phyloP scores from a whole-genome alignment of 805 yeast genomes.

The Starmerella floris region DNA sequence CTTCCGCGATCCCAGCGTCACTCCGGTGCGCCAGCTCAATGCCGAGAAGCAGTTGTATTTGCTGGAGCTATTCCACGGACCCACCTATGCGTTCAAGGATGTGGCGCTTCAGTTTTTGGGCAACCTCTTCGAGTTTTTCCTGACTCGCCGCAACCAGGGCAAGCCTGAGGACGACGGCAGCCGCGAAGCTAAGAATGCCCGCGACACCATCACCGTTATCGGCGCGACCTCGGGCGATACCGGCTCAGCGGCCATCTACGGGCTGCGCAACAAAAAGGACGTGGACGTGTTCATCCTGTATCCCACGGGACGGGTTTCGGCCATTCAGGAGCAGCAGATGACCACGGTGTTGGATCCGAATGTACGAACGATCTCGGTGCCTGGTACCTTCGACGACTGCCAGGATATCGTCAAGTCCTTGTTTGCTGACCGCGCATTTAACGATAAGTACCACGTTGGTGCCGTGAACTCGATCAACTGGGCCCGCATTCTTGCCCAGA shows the following conservation, averaged over 20 bases:
- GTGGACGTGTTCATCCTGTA: constrained; percentile 93
- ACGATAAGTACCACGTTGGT: constrained; percentile 81
- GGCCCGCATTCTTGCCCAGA: constrained; percentile 97
- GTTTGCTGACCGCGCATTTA: constrained; percentile 81
- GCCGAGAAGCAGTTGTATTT: constrained; percentile 50
- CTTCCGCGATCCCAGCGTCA: constrained; percentile 74
- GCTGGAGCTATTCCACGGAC: constrained; percentile 94
- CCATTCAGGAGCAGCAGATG: constrained; percentile 97
- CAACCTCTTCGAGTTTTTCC: constrained; percentile 84
- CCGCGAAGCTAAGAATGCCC: constrained; percentile 35
- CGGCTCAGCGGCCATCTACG: constrained; percentile 98
- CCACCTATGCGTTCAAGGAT: constrained; percentile 97
- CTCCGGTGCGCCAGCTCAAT: constrained; percentile 58
- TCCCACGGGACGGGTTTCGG: constrained; percentile 95
- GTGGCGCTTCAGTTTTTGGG: constrained; percentile 98
- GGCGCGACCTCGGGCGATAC: constrained; percentile 99
- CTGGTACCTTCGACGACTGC: constrained; percentile 96
- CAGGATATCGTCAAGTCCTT: constrained; percentile 91
- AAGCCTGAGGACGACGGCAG: constrained; percentile 35
- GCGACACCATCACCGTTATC: constrained; percentile 65
- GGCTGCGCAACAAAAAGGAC: constrained; percentile 90
- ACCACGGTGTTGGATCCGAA: constrained; percentile 86
- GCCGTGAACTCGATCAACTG: constrained; percentile 98
- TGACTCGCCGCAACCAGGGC: constrained; percentile 54
- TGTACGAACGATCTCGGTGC: constrained; percentile 88